Evolutionary conservation across 805 yeast genomes (phyloP).

Genomic region (Metschnikowia drakensbergensis): DNA sequence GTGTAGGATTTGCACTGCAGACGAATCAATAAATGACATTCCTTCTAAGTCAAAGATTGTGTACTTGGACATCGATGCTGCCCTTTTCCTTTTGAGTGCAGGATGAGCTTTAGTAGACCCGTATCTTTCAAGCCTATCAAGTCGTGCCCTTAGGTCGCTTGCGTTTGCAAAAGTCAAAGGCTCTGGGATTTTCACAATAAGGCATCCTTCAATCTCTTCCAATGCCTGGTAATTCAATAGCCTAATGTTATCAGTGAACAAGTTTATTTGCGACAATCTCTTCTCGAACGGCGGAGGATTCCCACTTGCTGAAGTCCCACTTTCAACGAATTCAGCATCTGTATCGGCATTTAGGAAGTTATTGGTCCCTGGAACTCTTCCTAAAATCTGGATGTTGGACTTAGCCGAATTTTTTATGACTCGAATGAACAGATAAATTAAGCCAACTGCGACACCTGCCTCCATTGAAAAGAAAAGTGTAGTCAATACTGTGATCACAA

Average conservation of each 20-base stretch:
- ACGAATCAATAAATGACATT: slow-evolving; percentile 40
- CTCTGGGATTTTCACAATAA: slow-evolving; percentile 42
- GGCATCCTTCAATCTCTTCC: slow-evolving; percentile 44
- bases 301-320: background rate
- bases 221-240: slow-evolving; percentile 33
- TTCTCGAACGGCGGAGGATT: slow-evolving; percentile 4
- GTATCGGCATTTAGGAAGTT: slow-evolving; percentile 41
- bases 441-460: slow-evolving; percentile 86
- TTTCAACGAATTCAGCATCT: slow-evolving; percentile 7
- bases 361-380: slow-evolving; percentile 46
- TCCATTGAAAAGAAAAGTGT: slow-evolving; percentile 75
- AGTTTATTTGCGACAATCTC: slow-evolving; percentile 23
- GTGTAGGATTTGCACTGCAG: slow-evolving; percentile 37
- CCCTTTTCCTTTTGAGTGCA: slow-evolving; percentile 34
- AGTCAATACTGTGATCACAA: slow-evolving; percentile 57
- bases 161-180: slow-evolving; percentile 43
- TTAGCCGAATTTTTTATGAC: slow-evolving; percentile 76
- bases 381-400: slow-evolving; percentile 81
- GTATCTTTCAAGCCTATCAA: slow-evolving; percentile 39
- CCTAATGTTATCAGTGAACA: slow-evolving; percentile 33
- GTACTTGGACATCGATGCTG: slow-evolving; percentile 37
- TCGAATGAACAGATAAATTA: slow-evolving; percentile 71
- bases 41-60: slow-evolving; percentile 41
- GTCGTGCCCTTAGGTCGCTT: slow-evolving; percentile 35
- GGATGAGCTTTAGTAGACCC: slow-evolving; percentile 45